Evolutionary conservation across 2,329 filamentous ascomycete genomes (phyloP), one percentile per base, ranked within the genome.

Genomic region (Colletotrichum neosansevieriae): DNA sequence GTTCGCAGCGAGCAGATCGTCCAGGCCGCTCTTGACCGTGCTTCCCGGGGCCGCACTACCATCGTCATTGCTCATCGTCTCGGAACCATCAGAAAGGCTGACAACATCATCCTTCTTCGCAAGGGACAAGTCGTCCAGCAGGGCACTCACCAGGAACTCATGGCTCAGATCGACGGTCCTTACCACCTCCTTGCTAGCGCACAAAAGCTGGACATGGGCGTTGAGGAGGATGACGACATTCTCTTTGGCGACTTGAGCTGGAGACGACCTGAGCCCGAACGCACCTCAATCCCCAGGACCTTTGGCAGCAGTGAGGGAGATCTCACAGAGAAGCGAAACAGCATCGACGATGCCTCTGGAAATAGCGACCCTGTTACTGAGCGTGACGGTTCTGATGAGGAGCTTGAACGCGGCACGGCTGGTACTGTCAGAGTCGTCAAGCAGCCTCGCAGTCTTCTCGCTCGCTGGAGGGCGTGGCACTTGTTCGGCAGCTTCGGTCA

Each of bases 11-110:
- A 90, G 73, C 58, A 78, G 4, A 79, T 83, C 38, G 85, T 87
- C 1, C 85, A 86, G 63, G 75, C 79, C 29, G 84, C 84, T 0
- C 78, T 87, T 24, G 81, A 82, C 63, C 77, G 79, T 5, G 78
- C 88, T 0, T 86, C 85, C 0, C 76, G 79, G 47, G 81, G 83
- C 34, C 80, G 87, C 15, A 90, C 88, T 1, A 89, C 87, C 0
- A 86, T 90, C 58, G 81, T 87, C 13, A 88, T 90, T 51, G 88
- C 88, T 0, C 85, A 87, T 74, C 76, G 84, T 3, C 76, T 87
- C 3, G 83, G 82, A 0, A 87, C 85, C 1, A 84, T 86, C 67
- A 82, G 81, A 70, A 79, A 85, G 61, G 88, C 88, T 0, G 86
- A 90, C 71, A 83, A 85, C 60, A 90, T 90, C 49, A 77, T 89